These are phyloP conservation scores for Alternaria angustiovoidea DNA, from an alignment of 2,329 filamentous ascomycete genomes.

Conservation along the genomic window DNA sequence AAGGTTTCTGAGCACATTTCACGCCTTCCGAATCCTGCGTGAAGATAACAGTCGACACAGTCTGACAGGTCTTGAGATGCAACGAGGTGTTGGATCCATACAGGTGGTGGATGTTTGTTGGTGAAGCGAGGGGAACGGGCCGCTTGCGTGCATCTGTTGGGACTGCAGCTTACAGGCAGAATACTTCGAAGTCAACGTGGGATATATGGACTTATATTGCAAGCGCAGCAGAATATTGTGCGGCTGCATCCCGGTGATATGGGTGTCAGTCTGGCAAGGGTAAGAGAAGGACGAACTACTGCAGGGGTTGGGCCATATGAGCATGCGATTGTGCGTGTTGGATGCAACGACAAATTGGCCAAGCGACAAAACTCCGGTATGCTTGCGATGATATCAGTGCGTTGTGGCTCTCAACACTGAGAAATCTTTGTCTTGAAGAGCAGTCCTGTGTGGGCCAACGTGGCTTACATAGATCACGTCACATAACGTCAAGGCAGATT, in stretches of 20 bases:
- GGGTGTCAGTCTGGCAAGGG: not conserved
- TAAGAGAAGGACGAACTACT: not conserved
- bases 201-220: constrained; percentile 20
- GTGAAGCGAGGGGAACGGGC: constrained; percentile 10
- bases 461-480: not conserved
- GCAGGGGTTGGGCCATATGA: constrained; percentile 1
- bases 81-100: not conserved
- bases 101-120: not conserved
- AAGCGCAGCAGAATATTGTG: not conserved
- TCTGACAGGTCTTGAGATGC: not conserved
- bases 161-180: constrained; percentile 9
- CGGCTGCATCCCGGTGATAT: not conserved
- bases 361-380: not conserved
- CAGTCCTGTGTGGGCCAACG: not conserved
- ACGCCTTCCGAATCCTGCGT: constrained; percentile 16
- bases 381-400: constrained; percentile 2
- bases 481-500: not conserved
- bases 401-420: constrained; percentile 8
- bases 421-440: not conserved
- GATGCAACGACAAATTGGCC: not conserved
- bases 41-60: constrained; percentile 1
- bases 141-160: constrained; percentile 19
- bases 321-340: not conserved
- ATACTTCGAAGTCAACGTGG: constrained; percentile 17
- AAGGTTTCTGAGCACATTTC: constrained; percentile 33